Conservation (phyloP, 228 moss, liverwort and hornwort species). For the Sphagnum fallax region DNA sequence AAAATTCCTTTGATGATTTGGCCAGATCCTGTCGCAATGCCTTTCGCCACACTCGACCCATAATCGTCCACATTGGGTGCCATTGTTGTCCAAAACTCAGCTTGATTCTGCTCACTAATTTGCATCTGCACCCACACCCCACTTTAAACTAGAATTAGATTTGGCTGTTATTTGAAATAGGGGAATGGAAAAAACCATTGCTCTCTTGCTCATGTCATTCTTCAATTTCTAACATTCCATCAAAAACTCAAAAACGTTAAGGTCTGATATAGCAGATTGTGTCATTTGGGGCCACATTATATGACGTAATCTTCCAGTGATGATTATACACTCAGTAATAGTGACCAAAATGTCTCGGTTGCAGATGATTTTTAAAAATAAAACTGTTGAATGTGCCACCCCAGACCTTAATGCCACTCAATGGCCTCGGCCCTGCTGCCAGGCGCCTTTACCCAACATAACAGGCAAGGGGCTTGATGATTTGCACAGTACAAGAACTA, state of each 20-base stretch:
- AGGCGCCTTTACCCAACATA: not conserved
- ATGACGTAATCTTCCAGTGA: too few species aligned
- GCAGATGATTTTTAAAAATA: not conserved
- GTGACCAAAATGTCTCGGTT: not conserved
- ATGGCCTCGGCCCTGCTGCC: too few species aligned
- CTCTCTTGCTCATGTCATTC: too few species aligned
- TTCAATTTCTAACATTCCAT: too few species aligned
- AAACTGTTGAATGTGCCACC: not conserved
- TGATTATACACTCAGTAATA: too few species aligned
- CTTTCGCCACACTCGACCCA: conserved; percentile 50
- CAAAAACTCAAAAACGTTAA: not conserved
- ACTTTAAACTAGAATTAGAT: not conserved
- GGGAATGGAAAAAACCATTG: too few species aligned
- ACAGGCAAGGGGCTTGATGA: not conserved
- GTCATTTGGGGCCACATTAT: too few species aligned
- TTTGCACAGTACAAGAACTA: not conserved
- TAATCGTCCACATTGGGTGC: conserved; percentile 94
- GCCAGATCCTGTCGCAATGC: conserved; percentile 72
- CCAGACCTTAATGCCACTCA: too few species aligned
- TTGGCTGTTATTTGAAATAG: too few species aligned
- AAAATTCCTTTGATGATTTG: conserved; percentile 80
- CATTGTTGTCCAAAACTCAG: conserved; percentile 82
- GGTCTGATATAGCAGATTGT: not conserved
- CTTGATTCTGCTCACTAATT: conserved; percentile 53
- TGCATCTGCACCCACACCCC: conserved; percentile 9